Evolutionary conservation across 2,329 filamentous ascomycete genomes (phyloP).

Genomic region (Didymosphaeria variabile): DNA sequence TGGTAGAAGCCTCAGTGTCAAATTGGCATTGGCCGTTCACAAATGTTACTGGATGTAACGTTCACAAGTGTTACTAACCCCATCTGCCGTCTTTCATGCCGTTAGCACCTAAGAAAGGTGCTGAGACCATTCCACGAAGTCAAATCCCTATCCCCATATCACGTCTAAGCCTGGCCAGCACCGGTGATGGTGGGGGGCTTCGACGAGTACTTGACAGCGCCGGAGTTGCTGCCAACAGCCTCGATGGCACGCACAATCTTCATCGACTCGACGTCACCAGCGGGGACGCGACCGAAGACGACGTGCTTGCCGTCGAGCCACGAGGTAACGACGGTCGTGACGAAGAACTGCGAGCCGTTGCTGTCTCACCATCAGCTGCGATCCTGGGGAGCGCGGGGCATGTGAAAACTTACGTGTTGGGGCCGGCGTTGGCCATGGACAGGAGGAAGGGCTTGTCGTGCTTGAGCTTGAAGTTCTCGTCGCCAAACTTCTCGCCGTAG

Average conservation of each 20-base stretch:
- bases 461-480: conserved; percentile 86
- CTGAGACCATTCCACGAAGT: conserved; percentile 18
- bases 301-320: conserved; percentile 84
- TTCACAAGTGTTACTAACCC: conserved; percentile 29
- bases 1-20: conserved; percentile 2
- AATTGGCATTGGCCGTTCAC: conserved; percentile 10
- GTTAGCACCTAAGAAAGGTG: conserved; percentile 17
- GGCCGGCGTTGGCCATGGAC: conserved; percentile 95
- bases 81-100: conserved; percentile 20
- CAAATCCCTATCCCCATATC: conserved; percentile 21
- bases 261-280: conserved; percentile 62
- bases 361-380: conserved; percentile 47
- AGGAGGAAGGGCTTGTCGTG: conserved; percentile 81
- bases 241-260: conserved; percentile 68
- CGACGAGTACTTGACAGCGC: conserved; percentile 59
- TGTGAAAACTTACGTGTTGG: conserved; percentile 76
- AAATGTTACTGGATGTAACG: conserved; percentile 7
- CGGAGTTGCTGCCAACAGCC: conserved; percentile 64
- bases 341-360: conserved; percentile 78
- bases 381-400: conserved; percentile 11
- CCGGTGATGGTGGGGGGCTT: conserved; percentile 63
- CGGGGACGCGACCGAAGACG: conserved; percentile 78
- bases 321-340: conserved; percentile 72
- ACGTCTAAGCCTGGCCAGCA: conserved; percentile 57
- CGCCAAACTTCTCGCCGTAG: conserved; percentile 92